Evolutionary conservation across 139 green algal genomes (phyloP), one percentile per base, ranked within the genome.

Genomic region (Edaphochlamys debaryana): DNA sequence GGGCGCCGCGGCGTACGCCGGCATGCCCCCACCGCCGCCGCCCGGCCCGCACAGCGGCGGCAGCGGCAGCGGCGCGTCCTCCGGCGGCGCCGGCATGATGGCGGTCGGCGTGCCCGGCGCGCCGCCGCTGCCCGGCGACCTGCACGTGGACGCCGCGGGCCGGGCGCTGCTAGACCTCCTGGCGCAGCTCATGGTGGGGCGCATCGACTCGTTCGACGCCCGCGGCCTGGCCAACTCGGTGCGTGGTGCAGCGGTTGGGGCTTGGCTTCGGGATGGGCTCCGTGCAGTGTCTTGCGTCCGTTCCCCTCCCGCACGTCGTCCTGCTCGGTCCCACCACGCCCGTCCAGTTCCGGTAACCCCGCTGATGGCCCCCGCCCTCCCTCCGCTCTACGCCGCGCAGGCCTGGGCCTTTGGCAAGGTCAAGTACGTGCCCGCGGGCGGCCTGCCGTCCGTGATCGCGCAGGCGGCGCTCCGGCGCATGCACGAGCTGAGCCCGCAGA

Each of bases 351-450:
- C n/a, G n/a, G n/a, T n/a, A n/a, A n/a, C n/a, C n/a, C n/a, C n/a
- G n/a, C n/a, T n/a, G n/a, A n/a, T n/a, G n/a, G n/a, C n/a, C n/a
- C n/a, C n/a, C n/a, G n/a, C n/a, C n/a, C n/a, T n/a, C n/a, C n/a
- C n/a, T n/a, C n/a, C n/a, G n/a, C n/a, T n/a, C n/a, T n/a, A n/a
- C n/a, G n/a, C n/a, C n/a, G n/a, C 30, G 30, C 73, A 80, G 73
- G 88, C 88, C 0, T 94, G 90, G 90, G 88, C 88, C 11, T 88
- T 94, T 68, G 91, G 82, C 76, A 93, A 93, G 87, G 73, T 91
- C n/a, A 78, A 86, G 67, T 92, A 92, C 74, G 76, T 87, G 52
- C 90, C 90, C 9, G 62, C 78, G 56, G 69, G 75, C 25, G 82
- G 73, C 45, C 86, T 93, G 69, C 87, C 90, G 17, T 41, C 68